These are phyloP conservation scores for Sanghuangporus baumii DNA, from an alignment of 1,284 basidiomycete species.

Conservation along the genomic window DNA sequence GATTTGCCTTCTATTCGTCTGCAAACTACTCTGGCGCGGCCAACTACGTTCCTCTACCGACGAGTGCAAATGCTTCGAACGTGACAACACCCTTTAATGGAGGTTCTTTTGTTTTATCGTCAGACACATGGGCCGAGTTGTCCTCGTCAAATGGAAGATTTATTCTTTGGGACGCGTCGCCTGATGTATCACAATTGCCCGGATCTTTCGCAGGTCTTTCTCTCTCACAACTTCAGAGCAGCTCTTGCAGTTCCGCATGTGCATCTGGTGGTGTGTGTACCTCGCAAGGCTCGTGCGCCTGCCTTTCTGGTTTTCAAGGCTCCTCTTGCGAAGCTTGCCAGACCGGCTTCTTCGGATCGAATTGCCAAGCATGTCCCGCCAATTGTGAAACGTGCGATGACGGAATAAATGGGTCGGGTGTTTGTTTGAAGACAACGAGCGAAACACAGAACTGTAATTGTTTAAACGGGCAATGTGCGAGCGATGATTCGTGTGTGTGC, in stretches of 20 bases:
- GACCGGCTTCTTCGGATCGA: constrained; percentile 64
- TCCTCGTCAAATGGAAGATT: constrained; percentile 44
- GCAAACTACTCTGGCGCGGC: constrained; percentile 58
- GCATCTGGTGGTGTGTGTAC: constrained; percentile 66
- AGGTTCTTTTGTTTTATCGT: constrained; percentile 54
- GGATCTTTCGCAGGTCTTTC: constrained; percentile 62
- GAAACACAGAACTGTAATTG: constrained; percentile 68
- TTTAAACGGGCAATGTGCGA: constrained; percentile 65
- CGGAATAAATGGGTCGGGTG: constrained; percentile 68
- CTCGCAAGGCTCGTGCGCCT: constrained; percentile 60
- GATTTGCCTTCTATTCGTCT: constrained; percentile 54
- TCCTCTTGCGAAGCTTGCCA: constrained; percentile 72
- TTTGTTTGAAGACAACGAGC: constrained; percentile 49
- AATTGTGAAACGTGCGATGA: constrained; percentile 69
- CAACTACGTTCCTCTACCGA: constrained; percentile 51
- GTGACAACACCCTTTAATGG: constrained; percentile 46
- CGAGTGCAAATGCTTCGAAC: constrained; percentile 37
- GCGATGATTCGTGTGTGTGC: constrained; percentile 65
- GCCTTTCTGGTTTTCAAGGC: constrained; percentile 68
- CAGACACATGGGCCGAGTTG: constrained; percentile 65
- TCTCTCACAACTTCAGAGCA: constrained; percentile 55
- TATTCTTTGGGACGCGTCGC: constrained; percentile 71
- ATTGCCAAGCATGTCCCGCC: constrained; percentile 60
- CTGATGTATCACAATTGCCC: constrained; percentile 68
- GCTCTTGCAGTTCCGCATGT: constrained; percentile 66